Base-by-base conservation (phyloP, 768 basidiomycete species). In the Mycena floridula region DNA sequence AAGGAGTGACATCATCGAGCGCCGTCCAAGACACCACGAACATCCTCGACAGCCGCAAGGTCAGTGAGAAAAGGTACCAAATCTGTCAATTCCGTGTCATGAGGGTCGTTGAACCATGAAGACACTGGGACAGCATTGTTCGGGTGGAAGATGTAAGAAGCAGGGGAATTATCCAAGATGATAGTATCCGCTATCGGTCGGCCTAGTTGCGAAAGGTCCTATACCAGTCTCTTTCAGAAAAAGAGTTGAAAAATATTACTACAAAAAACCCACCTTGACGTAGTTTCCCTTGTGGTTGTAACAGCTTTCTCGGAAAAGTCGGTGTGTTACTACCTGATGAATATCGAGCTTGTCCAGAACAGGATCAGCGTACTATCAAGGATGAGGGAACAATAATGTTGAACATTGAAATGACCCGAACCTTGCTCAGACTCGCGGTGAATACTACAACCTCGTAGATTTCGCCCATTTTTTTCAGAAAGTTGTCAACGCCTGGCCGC, bases 221-320 rank as follows among this genome's bases (percentile, higher is more conserved):
- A 55, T n/a, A 41, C n/a, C 27, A 43, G 42, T 20, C 28, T 16
- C 28, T 25, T 30, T 38, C 9, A 20, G 32, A 42, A 25, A 37
- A 40, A 21, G 18, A 35, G 36, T 23, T 36, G 25, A 28, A 38
- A 45, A 6, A 30, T 30, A 35, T 30, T 20, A 3, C 4, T 36
- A 48, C 16, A 25, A 42, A 25, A 36, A 3, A 51, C 73, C 32
- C 47, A 93, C 94, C 81, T 99, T 99, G 66, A 99, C 95, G 63
- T 98, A 99, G 69, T 95, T 98, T 35, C 95, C 95, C 65, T 88
- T 89, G 68, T 98, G 96, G 60, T 96, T 98, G 63, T 97, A 98
- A 65, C 96, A 99, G 59, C 90, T 95, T 67, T 99, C 96, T 48
- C 96, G 73, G 80, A 97, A 99, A 41, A 99, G 67, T 49, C 96